Evolutionary conservation across 805 yeast species (phyloP), one percentile per base, ranked within the genome.

Genomic region (Candida gorgasii): DNA sequence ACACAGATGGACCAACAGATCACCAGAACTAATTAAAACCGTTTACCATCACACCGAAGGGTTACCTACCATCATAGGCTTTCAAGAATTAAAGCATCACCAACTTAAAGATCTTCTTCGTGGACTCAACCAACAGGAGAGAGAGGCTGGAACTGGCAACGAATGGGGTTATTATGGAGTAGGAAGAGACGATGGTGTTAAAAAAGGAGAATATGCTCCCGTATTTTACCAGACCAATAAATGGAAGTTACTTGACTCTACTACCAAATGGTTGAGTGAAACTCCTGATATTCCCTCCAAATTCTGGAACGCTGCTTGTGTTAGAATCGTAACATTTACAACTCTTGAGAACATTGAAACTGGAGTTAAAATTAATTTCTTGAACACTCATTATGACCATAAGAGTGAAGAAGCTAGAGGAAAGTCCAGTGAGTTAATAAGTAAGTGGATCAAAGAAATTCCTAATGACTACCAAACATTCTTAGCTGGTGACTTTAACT

Each of bases 401-500:
- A 59, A 59, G 35, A 78, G 80, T 8, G 65, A 58, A 16, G 60
- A 50, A 1, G 75, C 80, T n/a, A 58, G 82, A 45, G 49, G 55
- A 18, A 68, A 73, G 39, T 68, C 78, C 5, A 74, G 76, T 5
- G 67, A 72, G 32, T 46, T 76, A 45, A 68, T 74, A 33, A 62
- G 58, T 20, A 65, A 71, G 18, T 71, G 67, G 50, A 74, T 69
- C 40, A 52, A 55, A 1, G 56, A 53, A 17, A 54, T 52, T 8
- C 62, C 61, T 8, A 58, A 60, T 17, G 48, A 50, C 19, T 63
- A 61, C 15, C 68, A 73, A 2, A 67, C 72, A 2, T 61, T 77
- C 38, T 59, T 80, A n/a, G 60, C 69, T 12, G 85, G 85, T 2
- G 84, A 79, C 53, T 75, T 81, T 61, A 81, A 81, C 52, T 71